Base-by-base conservation (phyloP, 495 filamentous ascomycete species). In the Penicillium waksmanii region DNA sequence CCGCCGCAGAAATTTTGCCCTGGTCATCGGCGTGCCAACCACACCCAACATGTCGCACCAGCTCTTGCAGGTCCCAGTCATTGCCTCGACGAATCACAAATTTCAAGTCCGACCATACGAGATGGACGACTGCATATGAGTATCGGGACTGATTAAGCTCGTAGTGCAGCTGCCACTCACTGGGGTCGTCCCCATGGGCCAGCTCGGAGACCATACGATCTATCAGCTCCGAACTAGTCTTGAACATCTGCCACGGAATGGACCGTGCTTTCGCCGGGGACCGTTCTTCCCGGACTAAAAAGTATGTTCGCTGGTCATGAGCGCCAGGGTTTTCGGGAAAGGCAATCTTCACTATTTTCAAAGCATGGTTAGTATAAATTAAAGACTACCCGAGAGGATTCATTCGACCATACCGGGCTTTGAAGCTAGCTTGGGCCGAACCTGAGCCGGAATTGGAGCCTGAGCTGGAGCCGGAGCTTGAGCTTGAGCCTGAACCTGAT, bases 21-120 rank as follows among this genome's bases (percentile, higher is more conserved):
- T 46, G 11, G 7, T 53, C 34, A 34, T 62, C 54, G 3, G 59
- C 59, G 6, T 43, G 34, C 63, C 63, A 65, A 11, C 58, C 63
- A 46, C 48, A 58, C 1, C 52, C 18, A 27, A 65, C 51, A 18
- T 49, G 59, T 35, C 62, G 19, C 3, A 17, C 25, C 38, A 65
- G 48, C 19, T 56, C 56, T 19, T 53, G 55, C 11, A 58, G 42
- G 35, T 65, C 63, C 46, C 11, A 6, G n/a, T 40, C 42, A 2
- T 23, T 44, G 19, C 36, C 47, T 3, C 52, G 44, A 47, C 63
- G 63, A 27, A 65, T 50, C 17, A 56, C 36, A 34, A 65, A 65
- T 7, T 18, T 48, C 0, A 56, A 23, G 1, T 35, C 47, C 1
- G 55, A 53, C 63, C 63, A 65, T 3, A 23, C 18, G 1, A 61